Evolutionary conservation across 2,329 filamentous ascomycete species (phyloP).

Genomic region (Aurifilum marmelostoma): DNA sequence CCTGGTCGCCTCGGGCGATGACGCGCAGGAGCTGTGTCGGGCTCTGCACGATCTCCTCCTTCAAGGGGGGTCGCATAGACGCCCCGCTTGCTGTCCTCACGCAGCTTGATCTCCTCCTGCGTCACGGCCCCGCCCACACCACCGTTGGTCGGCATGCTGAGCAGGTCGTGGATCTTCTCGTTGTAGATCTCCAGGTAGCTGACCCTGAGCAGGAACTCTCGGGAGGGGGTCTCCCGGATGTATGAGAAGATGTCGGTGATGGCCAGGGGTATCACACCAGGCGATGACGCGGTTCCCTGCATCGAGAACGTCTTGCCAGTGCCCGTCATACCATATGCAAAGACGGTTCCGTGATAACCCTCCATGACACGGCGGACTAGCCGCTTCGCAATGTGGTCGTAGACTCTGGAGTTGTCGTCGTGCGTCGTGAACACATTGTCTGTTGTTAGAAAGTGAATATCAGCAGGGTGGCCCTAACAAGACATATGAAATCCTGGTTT

Average conservation of each 20-base stretch:
- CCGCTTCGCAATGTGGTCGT: constrained; percentile 91
- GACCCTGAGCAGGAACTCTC: constrained; percentile 92
- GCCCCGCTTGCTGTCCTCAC: constrained; percentile 93
- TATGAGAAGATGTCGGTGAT: constrained; percentile 99
- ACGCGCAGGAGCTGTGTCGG: constrained; percentile 93
- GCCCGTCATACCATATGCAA: constrained; percentile 98
- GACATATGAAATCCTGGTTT: no score
- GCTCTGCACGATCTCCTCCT: constrained; percentile 98
- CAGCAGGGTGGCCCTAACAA: constrained; percentile 23
- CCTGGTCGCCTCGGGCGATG: constrained; percentile 91
- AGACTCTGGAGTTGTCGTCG: constrained; percentile 93
- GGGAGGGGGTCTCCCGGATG: constrained; percentile 92
- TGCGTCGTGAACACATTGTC: constrained; percentile 96
- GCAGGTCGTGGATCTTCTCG: constrained; percentile 91
- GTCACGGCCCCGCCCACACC: constrained; percentile 56
- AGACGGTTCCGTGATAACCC: constrained; percentile 97
- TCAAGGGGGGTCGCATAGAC: constrained; percentile 93
- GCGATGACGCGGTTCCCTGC: constrained; percentile 95
- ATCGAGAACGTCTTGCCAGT: constrained; percentile 99
- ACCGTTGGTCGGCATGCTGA: constrained; percentile 71
- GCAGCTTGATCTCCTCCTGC: constrained; percentile 94
- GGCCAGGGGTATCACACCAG: constrained; percentile 93
- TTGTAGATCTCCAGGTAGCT: constrained; percentile 99
- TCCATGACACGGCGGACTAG: constrained; percentile 97
- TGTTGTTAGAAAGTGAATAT: constrained; percentile 40